phyloP scores from a whole-genome alignment of 805 yeast genomes.

The Ogataea glucozyma region DNA sequence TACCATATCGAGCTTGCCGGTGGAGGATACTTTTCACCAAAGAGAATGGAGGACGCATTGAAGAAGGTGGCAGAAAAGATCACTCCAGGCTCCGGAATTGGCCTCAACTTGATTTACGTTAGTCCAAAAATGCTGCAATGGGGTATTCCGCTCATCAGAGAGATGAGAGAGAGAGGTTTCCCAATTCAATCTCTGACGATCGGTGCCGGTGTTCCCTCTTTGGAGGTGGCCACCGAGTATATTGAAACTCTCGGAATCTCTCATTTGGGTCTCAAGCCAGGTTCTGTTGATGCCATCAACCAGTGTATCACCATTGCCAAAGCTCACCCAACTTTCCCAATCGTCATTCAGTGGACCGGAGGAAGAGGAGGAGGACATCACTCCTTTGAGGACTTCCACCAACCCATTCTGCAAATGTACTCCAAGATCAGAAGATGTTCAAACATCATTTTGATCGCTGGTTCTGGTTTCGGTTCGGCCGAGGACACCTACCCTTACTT shows the following conservation, averaged over 20 bases:
- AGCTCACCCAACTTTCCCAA: constrained; percentile 95
- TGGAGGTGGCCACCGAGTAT: constrained; percentile 96
- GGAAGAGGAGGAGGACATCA: constrained; percentile 99
- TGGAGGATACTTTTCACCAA: constrained; percentile 91
- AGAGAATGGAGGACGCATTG: constrained; percentile 71
- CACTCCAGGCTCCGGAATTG: constrained; percentile 86
- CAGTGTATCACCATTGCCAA: constrained; percentile 89
- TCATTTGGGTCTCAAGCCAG: constrained; percentile 96
- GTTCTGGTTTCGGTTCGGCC: constrained; percentile 97
- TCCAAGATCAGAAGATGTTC: constrained; percentile 87
- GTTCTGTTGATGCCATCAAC: constrained; percentile 89
- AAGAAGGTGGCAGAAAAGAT: constrained; percentile 67
- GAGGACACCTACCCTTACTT: constrained; percentile 97
- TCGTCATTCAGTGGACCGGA: constrained; percentile 99
- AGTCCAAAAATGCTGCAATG: constrained; percentile 97
- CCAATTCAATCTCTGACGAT: constrained; percentile 95
- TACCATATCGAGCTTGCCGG: constrained; percentile 98
- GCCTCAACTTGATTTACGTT: constrained; percentile 90
- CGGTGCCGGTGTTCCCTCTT: constrained; percentile 99
- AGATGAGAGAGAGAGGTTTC: constrained; percentile 85
- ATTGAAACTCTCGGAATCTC: constrained; percentile 89
- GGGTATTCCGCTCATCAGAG: constrained; percentile 95
- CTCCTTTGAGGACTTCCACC: constrained; percentile 98
- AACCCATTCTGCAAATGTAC: constrained; percentile 95
- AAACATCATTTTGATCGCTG: constrained; percentile 90